A percentile compares a stretch with the other conserved stretches of the same genome.
Evolutionary conservation across 2,329 filamentous ascomycete species (phyloP).

Genomic region (Raffaelea arxii): DNA sequence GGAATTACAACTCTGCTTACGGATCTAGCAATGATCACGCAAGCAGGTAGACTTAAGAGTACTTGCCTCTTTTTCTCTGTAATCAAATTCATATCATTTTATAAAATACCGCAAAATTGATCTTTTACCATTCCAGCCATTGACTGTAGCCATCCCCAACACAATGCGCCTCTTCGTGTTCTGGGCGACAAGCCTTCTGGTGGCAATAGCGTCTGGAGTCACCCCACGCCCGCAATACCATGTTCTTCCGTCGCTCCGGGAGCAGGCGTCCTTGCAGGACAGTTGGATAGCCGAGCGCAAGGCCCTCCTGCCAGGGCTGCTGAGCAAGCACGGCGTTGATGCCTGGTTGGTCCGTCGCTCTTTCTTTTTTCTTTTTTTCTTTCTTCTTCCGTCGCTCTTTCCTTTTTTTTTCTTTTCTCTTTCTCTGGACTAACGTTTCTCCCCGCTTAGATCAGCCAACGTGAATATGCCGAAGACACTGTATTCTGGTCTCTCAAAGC

Average conservation of each 20-base stretch:
- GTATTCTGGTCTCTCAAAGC: constrained; percentile 40
- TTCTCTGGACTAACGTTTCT: not conserved
- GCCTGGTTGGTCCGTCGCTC: constrained; percentile 33
- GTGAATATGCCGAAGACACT: constrained; percentile 41
- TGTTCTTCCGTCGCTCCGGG: constrained; percentile 29
- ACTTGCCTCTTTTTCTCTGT: no score
- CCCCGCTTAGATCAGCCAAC: constrained; percentile 32
- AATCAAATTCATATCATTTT: no score
- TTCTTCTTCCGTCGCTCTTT: not conserved
- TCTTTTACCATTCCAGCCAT: no score
- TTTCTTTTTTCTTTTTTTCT: not conserved
- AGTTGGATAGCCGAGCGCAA: constrained; percentile 33
- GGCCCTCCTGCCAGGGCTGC: constrained; percentile 28
- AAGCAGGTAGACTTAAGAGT: no score
- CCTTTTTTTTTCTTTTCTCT: not conserved
- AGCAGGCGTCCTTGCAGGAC: constrained; percentile 33
- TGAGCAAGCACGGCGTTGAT: constrained; percentile 34
- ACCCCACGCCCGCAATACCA: constrained; percentile 19
- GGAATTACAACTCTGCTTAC: no score
- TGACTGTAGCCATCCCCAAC: not conserved
- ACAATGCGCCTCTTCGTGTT: not conserved
- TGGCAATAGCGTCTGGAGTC: constrained; percentile 7
- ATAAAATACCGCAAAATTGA: no score
- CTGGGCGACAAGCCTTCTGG: not conserved
- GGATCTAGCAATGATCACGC: no score